A percentile compares a stretch with the other conserved stretches of the same genome.
phyloP scores from a whole-genome alignment of 2,329 filamentous ascomycete species.

The Botrytis sinoallii region DNA sequence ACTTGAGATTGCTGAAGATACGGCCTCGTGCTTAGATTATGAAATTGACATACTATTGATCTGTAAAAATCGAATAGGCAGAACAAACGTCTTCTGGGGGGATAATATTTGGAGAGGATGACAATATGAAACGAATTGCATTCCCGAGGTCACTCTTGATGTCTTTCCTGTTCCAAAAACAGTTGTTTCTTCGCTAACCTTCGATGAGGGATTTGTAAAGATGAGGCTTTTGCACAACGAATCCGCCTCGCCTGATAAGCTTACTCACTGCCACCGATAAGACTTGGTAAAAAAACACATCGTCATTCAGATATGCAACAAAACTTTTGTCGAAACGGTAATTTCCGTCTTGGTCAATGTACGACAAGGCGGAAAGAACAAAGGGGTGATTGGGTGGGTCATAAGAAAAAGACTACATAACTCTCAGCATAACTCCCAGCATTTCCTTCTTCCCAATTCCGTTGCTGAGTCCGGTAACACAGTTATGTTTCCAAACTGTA shows the following conservation, averaged over 20 bases:
- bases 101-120: not conserved
- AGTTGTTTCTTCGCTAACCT: not conserved
- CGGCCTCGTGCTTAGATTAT: not conserved
- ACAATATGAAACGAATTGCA: not conserved
- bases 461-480: not conserved
- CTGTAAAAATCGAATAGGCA: not conserved
- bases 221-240: slow-evolving; percentile 1
- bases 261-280: slow-evolving; percentile 14
- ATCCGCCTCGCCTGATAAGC: slow-evolving; percentile 17
- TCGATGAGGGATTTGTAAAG: not conserved
- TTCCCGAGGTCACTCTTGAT: not conserved
- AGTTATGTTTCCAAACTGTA: not conserved
- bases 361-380: slow-evolving; percentile 8
- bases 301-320: slow-evolving; percentile 21
- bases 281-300: slow-evolving; percentile 21
- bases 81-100: not conserved
- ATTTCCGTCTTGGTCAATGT: slow-evolving; percentile 10
- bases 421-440: not conserved
- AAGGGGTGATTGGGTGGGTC: not conserved
- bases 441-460: not conserved
- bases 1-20: not conserved
- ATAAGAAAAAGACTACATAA: not conserved
- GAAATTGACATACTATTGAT: not conserved
- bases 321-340: slow-evolving; percentile 15
- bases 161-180: not conserved